Evolutionary conservation across 2,329 filamentous ascomycete species (phyloP), one percentile per base, ranked within the genome.

Genomic region (Colletotrichum karsti): DNA sequence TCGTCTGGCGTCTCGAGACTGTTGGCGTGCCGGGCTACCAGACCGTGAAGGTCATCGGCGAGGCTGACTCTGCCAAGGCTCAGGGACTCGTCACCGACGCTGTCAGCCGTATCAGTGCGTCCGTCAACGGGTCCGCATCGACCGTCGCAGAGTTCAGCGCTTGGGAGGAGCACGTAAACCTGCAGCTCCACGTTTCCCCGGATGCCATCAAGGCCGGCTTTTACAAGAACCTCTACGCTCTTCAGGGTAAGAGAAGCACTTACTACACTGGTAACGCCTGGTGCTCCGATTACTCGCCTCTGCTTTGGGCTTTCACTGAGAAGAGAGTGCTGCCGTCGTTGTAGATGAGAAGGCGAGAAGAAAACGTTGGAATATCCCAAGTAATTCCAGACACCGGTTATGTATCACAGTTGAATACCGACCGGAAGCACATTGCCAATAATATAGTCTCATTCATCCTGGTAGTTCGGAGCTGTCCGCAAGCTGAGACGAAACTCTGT

Each of bases 21-120:
- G 64, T 70, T 18, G 71, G 71, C 28, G 68, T 72, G 4, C 70
- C 71, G 0, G 71, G 67, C 1, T 71, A 72, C 53, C 71, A 71
- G 50, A 72, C 58, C 9, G 62, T 66, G 22, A 69, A 70, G 61
- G 70, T 72, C 46, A 51, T 72, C n/a, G 71, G 71, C 46, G 70
- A 71, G 55, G 9, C 30, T 20, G 59, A 58, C 2, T 67, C 63
- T 5, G 7, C 53, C 28, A 67, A 51, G 2, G 70, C 71, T 9
- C 54, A 67, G 48, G n/a, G 28, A 0, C 51, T 69, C 12, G 63
- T 69, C 9, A 44, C 26, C 10, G 66, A 61, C 22, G 66, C 62
- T 15, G 26, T 67, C 8, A 37, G 28, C 26, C 56, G 51, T 30
- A 46, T 69, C 10, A 18, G 12, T 7, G 54, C 55, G 10, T 58